Conservation (phyloP, 1,139 yeast species). For the Yarrowia galli region DNA sequence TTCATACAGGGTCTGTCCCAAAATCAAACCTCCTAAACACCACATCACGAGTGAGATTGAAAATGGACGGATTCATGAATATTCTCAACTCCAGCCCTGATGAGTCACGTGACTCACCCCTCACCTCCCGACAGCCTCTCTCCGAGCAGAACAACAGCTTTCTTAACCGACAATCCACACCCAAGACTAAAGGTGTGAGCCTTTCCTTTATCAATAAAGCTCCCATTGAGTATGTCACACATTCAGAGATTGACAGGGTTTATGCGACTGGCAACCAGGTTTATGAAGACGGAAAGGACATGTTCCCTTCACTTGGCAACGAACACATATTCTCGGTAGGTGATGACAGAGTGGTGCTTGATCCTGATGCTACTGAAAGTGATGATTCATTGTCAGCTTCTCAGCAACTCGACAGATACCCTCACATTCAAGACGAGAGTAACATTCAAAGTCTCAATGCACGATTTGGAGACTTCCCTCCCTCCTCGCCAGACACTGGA, state of each 20-base stretch:
- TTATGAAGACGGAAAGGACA: neutral
- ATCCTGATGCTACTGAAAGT: conserved; percentile 13
- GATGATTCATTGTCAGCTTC: conserved; percentile 14
- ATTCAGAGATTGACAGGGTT: conserved; percentile 3
- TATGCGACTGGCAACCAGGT: neutral
- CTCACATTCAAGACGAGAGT: conserved; percentile 17
- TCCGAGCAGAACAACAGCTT: conserved; percentile 13
- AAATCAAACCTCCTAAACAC: conserved; percentile 15
- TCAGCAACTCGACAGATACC: conserved; percentile 10
- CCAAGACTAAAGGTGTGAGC: neutral
- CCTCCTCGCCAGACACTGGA: neutral
- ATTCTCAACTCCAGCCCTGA: neutral
- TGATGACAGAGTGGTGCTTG: neutral
- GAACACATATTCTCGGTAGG: conserved; percentile 5
- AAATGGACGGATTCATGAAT: neutral
- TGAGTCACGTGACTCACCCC: conserved; percentile 9
- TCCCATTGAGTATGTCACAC: neutral
- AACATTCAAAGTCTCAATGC: neutral
- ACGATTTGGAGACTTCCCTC: neutral
- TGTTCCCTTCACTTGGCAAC: conserved; percentile 1
- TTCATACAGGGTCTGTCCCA: conserved; percentile 1
- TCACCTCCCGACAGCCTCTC: conserved; percentile 9
- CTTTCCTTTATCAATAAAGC: conserved; percentile 1
- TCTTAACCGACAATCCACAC: conserved; percentile 20
- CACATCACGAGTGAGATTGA: conserved; percentile 1